A percentile compares a stretch with the other conserved stretches of the same genome.
These are phyloP conservation scores for Aspergillus ibericus DNA, from an alignment of 2,329 filamentous ascomycete species.

Conservation along the genomic window DNA sequence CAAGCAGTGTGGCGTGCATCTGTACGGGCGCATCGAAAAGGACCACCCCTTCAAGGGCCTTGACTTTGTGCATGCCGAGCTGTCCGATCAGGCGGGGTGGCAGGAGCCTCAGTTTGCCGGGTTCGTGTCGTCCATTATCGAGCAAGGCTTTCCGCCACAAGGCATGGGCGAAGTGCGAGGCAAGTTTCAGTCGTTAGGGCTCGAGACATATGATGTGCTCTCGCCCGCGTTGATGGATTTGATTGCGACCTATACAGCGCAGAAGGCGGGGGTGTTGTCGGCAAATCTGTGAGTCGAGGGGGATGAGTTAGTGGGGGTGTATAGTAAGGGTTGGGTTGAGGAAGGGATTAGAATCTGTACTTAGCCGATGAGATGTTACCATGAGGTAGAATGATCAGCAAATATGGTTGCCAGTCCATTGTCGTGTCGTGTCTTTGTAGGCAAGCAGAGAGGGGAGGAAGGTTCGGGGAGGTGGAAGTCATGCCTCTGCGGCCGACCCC, in stretches of 20 bases:
- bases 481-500: neutral
- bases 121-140: conserved; percentile 67
- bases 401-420: too few species aligned
- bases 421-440: too few species aligned
- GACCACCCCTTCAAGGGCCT: conserved; percentile 67
- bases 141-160: conserved; percentile 62
- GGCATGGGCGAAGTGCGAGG: conserved; percentile 57
- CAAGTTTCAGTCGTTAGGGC: conserved; percentile 55
- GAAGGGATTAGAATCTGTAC: neutral
- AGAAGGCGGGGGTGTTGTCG: conserved; percentile 43
- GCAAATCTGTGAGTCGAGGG: conserved; percentile 24
- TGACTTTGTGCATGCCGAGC: conserved; percentile 68
- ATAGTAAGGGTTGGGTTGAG: neutral
- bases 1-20: conserved; percentile 60
- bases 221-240: conserved; percentile 64
- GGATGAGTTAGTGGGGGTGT: neutral
- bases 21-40: conserved; percentile 65
- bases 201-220: conserved; percentile 64
- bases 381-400: too few species aligned
- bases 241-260: conserved; percentile 56
- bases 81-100: conserved; percentile 63
- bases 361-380: too few species aligned
- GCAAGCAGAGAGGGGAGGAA: too few species aligned
- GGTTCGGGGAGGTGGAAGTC: too few species aligned
- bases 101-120: conserved; percentile 70